phyloP scores from a whole-genome alignment of 768 basidiomycete genomes.

The Solioccasus polychromus region DNA sequence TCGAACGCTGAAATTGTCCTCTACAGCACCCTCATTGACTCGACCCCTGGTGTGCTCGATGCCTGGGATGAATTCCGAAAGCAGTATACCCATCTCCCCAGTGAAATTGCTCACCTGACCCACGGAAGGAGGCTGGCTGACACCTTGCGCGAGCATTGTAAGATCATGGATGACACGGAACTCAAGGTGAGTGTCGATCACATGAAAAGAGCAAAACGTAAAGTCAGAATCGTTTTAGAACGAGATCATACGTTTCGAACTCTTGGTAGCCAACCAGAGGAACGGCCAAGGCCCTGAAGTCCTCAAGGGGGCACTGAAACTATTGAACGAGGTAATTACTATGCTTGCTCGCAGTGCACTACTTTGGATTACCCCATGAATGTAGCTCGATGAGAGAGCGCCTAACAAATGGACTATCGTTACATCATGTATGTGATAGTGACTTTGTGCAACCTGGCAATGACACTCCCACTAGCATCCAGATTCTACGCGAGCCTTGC shows the following conservation, averaged over 20 bases:
- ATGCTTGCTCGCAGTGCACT: neutral
- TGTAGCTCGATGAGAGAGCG: constrained; percentile 24
- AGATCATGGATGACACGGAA: constrained; percentile 52
- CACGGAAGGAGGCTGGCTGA: constrained; percentile 79
- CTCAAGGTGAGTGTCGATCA: constrained; percentile 48
- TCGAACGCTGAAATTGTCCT: constrained; percentile 6
- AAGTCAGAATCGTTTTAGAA: constrained; percentile 34
- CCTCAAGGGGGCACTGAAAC: constrained; percentile 60
- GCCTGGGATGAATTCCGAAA: constrained; percentile 72
- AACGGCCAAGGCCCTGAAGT: constrained; percentile 48
- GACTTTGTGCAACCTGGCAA: neutral
- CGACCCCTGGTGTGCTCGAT: constrained; percentile 76
- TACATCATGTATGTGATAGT: constrained; percentile 55
- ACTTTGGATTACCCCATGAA: neutral
- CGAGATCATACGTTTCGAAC: constrained; percentile 76
- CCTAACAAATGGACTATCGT: constrained; percentile 71
- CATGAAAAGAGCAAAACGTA: neutral
- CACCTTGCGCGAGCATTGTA: constrained; percentile 69
- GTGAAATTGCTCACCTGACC: constrained; percentile 53
- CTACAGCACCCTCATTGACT: constrained; percentile 70
- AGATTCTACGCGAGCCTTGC: constrained; percentile 67
- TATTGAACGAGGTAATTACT: constrained; percentile 51
- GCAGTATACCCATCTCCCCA: constrained; percentile 54
- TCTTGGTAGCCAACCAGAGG: constrained; percentile 57
- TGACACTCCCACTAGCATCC: constrained; percentile 51